Evolutionary conservation across 768 basidiomycete species (phyloP), one percentile per base, ranked within the genome.

Genomic region (Lactarius hatsudake): DNA sequence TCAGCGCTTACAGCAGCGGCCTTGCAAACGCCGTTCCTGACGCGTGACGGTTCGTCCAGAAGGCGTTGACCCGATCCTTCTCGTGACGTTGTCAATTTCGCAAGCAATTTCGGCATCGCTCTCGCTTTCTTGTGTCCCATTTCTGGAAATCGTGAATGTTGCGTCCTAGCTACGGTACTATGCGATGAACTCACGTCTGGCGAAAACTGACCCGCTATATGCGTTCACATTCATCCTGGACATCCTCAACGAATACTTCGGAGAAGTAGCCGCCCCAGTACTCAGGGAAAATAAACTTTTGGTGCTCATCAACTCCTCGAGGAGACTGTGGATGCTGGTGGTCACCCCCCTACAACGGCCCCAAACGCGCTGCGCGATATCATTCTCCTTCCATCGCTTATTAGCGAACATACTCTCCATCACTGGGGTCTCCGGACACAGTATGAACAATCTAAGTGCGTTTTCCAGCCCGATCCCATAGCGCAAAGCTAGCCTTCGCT

Each of bases 241-340:
- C 59, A 89, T 96, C 56, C 78, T 98, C 55, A 80, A 82, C 59
- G 93, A 96, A 67, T 98, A 97, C 75, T 87, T 97, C 70, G 94
- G 93, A 1, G 84, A 87, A 23, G 81, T 96, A 28, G 91, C 90
- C 38, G 86, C 91, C 28, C 83, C 85, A 6, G 88, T 86, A 2
- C 78, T 98, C 71, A 91, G 87, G 72, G n/a, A n/a, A n/a, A n/a
- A n/a, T n/a, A n/a, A n/a, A 94, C 97, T 76, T 96, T 97, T 73
- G 86, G 93, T 32, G 94, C 97, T 8, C 96, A 98, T 73, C 95
- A 96, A 92, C 85, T 98, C 23, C 83, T 97, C 38, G 95, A 96
- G 78, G 96, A 98, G 78, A 95, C 93, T n/a, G 79, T 98, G 30
- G 95, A 96, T 74, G 87, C 94, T 12, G 91, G 93, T 13, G 94